Evolutionary conservation across 2,329 filamentous ascomycete species (phyloP).

Genomic region (Penicillium sp.): DNA sequence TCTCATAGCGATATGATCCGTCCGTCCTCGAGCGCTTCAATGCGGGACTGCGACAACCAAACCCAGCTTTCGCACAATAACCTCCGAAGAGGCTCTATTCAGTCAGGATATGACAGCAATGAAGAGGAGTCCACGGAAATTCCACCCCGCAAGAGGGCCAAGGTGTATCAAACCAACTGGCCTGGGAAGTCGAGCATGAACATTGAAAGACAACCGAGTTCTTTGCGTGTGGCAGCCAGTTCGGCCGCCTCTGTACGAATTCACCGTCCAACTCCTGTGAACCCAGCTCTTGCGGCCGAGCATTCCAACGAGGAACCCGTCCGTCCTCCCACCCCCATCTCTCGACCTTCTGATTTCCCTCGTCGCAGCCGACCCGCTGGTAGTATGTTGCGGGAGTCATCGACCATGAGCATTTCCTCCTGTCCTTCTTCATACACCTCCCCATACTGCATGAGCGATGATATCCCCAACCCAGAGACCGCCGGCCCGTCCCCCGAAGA

Average conservation of each 20-base stretch:
- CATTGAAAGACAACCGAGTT: constrained; percentile 70
- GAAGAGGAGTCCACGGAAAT: constrained; percentile 63
- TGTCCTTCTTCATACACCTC: constrained; percentile 39
- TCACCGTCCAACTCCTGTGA: constrained; percentile 65
- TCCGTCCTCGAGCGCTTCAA: constrained; percentile 59
- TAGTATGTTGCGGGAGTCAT: constrained; percentile 62
- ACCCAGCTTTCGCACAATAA: constrained; percentile 20
- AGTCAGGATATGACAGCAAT: constrained; percentile 65
- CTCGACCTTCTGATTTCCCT: constrained; percentile 28
- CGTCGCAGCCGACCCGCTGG: constrained; percentile 37
- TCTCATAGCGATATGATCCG: constrained; percentile 49
- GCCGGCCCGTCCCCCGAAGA: constrained; percentile 50
- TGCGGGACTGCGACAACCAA: constrained; percentile 38
- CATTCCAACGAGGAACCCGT: constrained; percentile 44
- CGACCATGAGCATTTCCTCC: constrained; percentile 44
- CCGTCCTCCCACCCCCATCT: constrained; percentile 47
- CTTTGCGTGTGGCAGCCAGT: constrained; percentile 82
- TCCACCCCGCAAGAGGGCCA: constrained; percentile 71
- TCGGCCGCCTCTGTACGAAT: constrained; percentile 82
- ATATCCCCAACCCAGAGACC: constrained; percentile 42
- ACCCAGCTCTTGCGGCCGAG: constrained; percentile 35
- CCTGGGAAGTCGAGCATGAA: constrained; percentile 63
- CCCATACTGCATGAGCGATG: constrained; percentile 41
- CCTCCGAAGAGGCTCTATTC: constrained; percentile 37
- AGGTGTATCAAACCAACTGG: constrained; percentile 68